Conservation (phyloP, 2,329 filamentous ascomycete genomes). For the Fusarium sp. region DNA sequence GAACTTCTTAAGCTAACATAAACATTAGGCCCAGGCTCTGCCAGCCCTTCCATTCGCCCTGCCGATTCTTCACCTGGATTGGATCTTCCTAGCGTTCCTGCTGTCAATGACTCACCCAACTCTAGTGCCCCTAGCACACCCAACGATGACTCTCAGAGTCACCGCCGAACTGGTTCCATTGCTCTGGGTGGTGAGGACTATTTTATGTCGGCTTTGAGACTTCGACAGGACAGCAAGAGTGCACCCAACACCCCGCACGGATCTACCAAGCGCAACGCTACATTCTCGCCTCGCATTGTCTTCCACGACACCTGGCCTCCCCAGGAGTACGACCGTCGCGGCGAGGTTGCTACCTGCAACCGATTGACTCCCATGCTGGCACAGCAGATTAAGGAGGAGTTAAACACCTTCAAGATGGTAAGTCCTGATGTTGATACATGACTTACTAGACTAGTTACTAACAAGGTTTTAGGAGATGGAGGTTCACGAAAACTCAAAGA, state of each 20-base stretch:
- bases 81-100: constrained; percentile 71
- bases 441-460: constrained; percentile 49
- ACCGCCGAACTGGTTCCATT: constrained; percentile 76
- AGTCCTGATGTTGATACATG: constrained; percentile 17
- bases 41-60: constrained; percentile 74
- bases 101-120: constrained; percentile 80
- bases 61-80: constrained; percentile 68
- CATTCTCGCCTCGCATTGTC: constrained; percentile 91
- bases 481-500: constrained; percentile 98
- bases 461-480: constrained; percentile 87
- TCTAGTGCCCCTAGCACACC: constrained; percentile 92
- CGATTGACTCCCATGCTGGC: constrained; percentile 95
- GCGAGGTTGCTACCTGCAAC: constrained; percentile 98
- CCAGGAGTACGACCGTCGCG: constrained; percentile 94
- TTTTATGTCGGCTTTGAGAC: constrained; percentile 81
- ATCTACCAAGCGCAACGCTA: constrained; percentile 71
- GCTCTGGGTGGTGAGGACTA: constrained; percentile 88
- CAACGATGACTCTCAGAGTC: constrained; percentile 77
- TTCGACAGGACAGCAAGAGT: constrained; percentile 82
- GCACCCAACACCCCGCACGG: constrained; percentile 82
- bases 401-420: constrained; percentile 98
- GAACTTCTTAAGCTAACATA: constrained; percentile 28
- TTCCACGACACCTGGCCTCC: constrained; percentile 98
- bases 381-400: constrained; percentile 99
- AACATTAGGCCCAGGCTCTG: constrained; percentile 66